Conservation (phyloP, 139 green algal species). For the Tetraselmis chui region DNA sequence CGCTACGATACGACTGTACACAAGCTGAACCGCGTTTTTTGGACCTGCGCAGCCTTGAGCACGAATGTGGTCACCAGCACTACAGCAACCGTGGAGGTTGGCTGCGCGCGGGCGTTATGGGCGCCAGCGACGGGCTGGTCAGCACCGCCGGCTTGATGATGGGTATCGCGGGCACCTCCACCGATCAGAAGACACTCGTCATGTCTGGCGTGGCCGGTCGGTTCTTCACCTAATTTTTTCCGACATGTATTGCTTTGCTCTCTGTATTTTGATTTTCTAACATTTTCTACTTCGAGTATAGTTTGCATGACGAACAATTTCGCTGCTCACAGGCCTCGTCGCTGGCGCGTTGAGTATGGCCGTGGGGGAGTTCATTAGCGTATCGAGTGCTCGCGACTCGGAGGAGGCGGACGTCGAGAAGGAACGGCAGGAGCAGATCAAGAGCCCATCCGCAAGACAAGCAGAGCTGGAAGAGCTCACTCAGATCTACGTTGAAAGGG, state of each 20-base stretch:
- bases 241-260: too few relatives aligned
- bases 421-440: slow-evolving; percentile 53
- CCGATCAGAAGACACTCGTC: background rate
- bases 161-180: slow-evolving; percentile 32
- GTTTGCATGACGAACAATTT: too few relatives aligned
- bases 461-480: slow-evolving; percentile 70
- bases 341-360: slow-evolving; percentile 52
- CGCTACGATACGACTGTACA: too few relatives aligned
- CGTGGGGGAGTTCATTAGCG: slow-evolving; percentile 67
- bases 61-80: slow-evolving; percentile 23
- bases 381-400: slow-evolving; percentile 27
- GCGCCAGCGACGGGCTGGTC: slow-evolving; percentile 58
- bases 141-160: slow-evolving; percentile 58
- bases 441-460: slow-evolving; percentile 38
- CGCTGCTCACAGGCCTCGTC: slow-evolving; percentile 38
- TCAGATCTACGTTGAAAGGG: slow-evolving; percentile 63
- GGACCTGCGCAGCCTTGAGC: too few relatives aligned
- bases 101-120: slow-evolving; percentile 33
- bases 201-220: background rate
- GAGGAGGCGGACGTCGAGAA: slow-evolving; percentile 42
- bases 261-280: background rate
- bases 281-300: too few relatives aligned
- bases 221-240: background rate
- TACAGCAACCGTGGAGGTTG: slow-evolving; percentile 39
- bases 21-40: too few relatives aligned